Evolutionary conservation across 257 asterid species (phyloP), one percentile per base, ranked within the genome.

Genomic region (Przewalskia tangutica): DNA sequence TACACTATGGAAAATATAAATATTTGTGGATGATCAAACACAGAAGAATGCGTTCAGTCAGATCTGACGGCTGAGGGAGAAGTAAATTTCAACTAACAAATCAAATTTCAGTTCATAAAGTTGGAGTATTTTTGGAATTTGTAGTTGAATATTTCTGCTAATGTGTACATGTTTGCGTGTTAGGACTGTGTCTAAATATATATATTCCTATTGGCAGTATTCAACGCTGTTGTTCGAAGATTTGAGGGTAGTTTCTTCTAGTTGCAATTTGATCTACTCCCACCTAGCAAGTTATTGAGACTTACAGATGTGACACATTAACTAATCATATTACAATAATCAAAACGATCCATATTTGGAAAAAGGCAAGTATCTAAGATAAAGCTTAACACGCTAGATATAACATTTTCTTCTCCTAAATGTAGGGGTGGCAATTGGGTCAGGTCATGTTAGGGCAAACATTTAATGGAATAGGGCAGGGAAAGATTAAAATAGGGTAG

Each of bases 211-310:
- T 20, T 75, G 17, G 44, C 8, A 75, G 27, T 23, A 23, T 75
- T 75, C 80, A 75, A 75, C 80, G 60, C 46, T 75, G 14, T 27
- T 71, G 79, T 71, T 71, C 48, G 59, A 38, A 46, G 59, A 71
- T 32, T 23, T 14, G 44, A 63, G n/a, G 40, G 42, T 50, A 54
- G 27, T 23, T 23, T 75, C 62, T 75, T 50, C 20, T 50, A 48
- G 80, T 75, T 50, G 63, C 80, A 50, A 75, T 75, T 50, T 75
- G 23, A 75, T 23, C 80, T 75, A 75, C 62, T 75, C 46, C 80
- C 27, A 75, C 62, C 80, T 50, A 50, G 42, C 80, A 75, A 75
- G 80, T 75, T 50, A 75, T 75, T 75, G 80, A 48, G 2, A 50
- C 27, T 75, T 13, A 0, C 1, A 50, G 80, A 75, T 50, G 14